phyloP scores from a whole-genome alignment of 805 yeast genomes.

The Kazachstania psychrophila region DNA sequence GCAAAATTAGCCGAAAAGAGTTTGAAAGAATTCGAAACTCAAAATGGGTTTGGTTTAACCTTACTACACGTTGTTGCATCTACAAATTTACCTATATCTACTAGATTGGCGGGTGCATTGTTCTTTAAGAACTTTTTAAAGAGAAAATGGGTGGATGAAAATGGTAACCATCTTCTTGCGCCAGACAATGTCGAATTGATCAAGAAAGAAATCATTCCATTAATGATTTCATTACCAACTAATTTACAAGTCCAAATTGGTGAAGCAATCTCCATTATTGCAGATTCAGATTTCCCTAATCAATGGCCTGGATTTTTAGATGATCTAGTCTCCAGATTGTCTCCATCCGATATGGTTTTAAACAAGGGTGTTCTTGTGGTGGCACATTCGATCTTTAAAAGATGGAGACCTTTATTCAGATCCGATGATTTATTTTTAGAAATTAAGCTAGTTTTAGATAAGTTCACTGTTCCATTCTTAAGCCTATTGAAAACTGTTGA shows the following conservation, averaged over 20 bases:
- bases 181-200: constrained; percentile 54
- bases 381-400: constrained; percentile 89
- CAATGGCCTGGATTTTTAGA: constrained; percentile 75
- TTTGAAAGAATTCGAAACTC: constrained; percentile 52
- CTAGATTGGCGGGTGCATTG: constrained; percentile 80
- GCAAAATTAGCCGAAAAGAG: constrained; percentile 61
- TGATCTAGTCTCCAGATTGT: constrained; percentile 59
- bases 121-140: constrained; percentile 82
- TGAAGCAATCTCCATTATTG: constrained; percentile 84
- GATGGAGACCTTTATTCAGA: constrained; percentile 93
- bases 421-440: constrained; percentile 85
- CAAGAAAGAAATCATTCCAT: constrained; percentile 67
- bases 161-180: constrained; percentile 65
- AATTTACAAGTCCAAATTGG: constrained; percentile 87
- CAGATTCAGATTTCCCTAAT: constrained; percentile 92
- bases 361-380: constrained; percentile 84
- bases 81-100: constrained; percentile 39
- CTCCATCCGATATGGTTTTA: constrained; percentile 53
- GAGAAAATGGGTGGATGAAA: constrained; percentile 84
- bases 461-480: constrained; percentile 74
- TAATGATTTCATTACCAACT: constrained; percentile 76
- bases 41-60: constrained; percentile 67
- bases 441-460: constrained; percentile 75
- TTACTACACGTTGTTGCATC: constrained; percentile 72
- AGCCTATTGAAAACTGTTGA: constrained; percentile 62